phyloP scores from a whole-genome alignment of 768 basidiomycete species.

The Gloeopeniophorella convolvens region DNA sequence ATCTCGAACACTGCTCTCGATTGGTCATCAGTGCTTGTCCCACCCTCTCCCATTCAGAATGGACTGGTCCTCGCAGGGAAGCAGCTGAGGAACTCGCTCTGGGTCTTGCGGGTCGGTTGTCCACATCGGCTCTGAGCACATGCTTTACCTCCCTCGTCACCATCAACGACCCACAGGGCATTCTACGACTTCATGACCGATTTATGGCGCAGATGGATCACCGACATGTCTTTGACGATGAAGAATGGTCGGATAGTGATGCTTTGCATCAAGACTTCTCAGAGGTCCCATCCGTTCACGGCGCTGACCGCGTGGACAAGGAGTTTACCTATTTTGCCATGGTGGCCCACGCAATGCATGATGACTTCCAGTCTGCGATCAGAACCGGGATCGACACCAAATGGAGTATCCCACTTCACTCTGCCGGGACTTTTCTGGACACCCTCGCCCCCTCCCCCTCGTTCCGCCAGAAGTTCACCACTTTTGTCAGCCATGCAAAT shows the following conservation, averaged over 20 bases:
- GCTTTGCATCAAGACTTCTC: not conserved
- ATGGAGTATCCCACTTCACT: constrained; percentile 31
- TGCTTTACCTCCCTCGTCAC: constrained; percentile 43
- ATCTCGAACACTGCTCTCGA: constrained; percentile 36
- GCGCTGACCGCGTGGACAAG: constrained; percentile 10
- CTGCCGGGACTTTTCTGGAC: constrained; percentile 36
- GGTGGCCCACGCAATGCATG: constrained; percentile 54
- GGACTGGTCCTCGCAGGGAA: constrained; percentile 11
- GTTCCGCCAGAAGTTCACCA: constrained; percentile 37
- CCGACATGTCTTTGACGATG: not conserved
- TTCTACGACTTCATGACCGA: constrained; percentile 34
- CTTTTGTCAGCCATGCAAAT: constrained; percentile 43
- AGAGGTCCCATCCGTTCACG: not conserved
- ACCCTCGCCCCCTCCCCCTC: constrained; percentile 33
- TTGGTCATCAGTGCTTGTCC: constrained; percentile 30
- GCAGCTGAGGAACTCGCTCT: constrained; percentile 27
- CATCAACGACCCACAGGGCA: constrained; percentile 34
- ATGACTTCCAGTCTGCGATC: constrained; percentile 54
- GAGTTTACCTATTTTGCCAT: constrained; percentile 45
- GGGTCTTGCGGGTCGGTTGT: constrained; percentile 38
- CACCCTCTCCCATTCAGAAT: not conserved
- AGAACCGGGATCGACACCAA: constrained; percentile 34
- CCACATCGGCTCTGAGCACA: constrained; percentile 42
- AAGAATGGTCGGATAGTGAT: not conserved
- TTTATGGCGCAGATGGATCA: constrained; percentile 8